Evolutionary conservation across 108 stramenopile species (phyloP).

Genomic region (Aurantiochytrium sp.): DNA sequence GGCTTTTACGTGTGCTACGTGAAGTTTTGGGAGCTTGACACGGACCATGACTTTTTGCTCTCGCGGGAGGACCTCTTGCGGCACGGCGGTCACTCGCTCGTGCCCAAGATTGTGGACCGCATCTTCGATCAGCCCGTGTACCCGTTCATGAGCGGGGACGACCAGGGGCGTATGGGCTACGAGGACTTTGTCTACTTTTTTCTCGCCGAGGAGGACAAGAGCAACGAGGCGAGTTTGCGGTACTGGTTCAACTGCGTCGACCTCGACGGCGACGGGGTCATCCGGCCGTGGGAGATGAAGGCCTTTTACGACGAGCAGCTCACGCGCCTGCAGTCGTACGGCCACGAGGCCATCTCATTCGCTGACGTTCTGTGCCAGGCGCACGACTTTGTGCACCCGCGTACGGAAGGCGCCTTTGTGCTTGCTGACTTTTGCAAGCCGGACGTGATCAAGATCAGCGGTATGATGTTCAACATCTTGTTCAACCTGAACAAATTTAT

Average conservation of each 20-base stretch:
- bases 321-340: slow-evolving; percentile 92
- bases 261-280: slow-evolving; percentile 86
- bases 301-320: slow-evolving; percentile 81
- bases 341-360: slow-evolving; percentile 90
- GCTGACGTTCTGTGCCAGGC: slow-evolving; percentile 97
- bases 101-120: slow-evolving; percentile 92
- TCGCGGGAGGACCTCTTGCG: slow-evolving; percentile 82
- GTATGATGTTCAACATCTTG: slow-evolving; percentile 90
- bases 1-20: slow-evolving; percentile 99
- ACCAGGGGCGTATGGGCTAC: slow-evolving; percentile 62
- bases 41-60: slow-evolving; percentile 87
- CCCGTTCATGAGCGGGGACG: slow-evolving; percentile 56
- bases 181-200: slow-evolving; percentile 98
- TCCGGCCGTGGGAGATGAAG: slow-evolving; percentile 92
- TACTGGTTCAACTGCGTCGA: slow-evolving; percentile 97
- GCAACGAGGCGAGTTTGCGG: slow-evolving; percentile 76
- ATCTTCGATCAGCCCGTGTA: slow-evolving; percentile 85
- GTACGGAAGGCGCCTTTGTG: slow-evolving; percentile 54
- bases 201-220: slow-evolving; percentile 94
- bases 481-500: slow-evolving; percentile 98
- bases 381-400: slow-evolving; percentile 84
- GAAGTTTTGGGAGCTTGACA: slow-evolving; percentile 96
- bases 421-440: slow-evolving; percentile 81
- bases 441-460: slow-evolving; percentile 77
- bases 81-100: slow-evolving; percentile 79